phyloP scores from a whole-genome alignment of 345 rosid genomes.

The Hevea brasiliensis region DNA sequence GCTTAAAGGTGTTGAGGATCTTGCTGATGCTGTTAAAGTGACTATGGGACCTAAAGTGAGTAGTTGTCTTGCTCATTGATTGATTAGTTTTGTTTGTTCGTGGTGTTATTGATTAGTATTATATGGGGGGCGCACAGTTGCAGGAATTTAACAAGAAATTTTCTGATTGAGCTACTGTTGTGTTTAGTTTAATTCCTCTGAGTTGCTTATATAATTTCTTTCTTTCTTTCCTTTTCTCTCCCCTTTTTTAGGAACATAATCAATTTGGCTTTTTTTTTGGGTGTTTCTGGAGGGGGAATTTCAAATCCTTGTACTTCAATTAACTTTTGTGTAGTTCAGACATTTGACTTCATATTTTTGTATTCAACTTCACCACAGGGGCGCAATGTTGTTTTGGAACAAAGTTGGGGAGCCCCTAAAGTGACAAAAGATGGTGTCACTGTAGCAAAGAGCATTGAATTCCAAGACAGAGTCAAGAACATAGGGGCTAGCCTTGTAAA shows the following conservation, averaged over 20 bases:
- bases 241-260: background rate
- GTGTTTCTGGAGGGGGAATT: background rate
- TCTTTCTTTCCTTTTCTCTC: background rate
- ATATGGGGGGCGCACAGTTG: background rate
- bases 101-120: too few species aligned
- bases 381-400: slow-evolving; percentile 31
- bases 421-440: slow-evolving; percentile 37
- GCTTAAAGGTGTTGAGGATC: slow-evolving; percentile 31
- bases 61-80: background rate
- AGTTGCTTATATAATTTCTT: background rate
- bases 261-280: background rate
- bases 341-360: background rate
- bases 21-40: slow-evolving; percentile 30
- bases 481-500: slow-evolving; percentile 34
- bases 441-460: slow-evolving; percentile 34
- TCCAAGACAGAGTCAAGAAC: slow-evolving; percentile 24
- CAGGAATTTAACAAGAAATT: background rate
- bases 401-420: slow-evolving; percentile 32
- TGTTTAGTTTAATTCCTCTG: background rate
- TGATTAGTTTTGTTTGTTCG: background rate
- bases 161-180: background rate
- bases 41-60: slow-evolving; percentile 33
- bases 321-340: too few species aligned
- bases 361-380: slow-evolving; percentile 14
- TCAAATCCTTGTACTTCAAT: too few species aligned